A percentile compares a stretch with the other conserved stretches of the same genome.
These are phyloP conservation scores for Pelagomonas calceolata DNA, from an alignment of 108 stramenopile genomes.

Conservation along the genomic window DNA sequence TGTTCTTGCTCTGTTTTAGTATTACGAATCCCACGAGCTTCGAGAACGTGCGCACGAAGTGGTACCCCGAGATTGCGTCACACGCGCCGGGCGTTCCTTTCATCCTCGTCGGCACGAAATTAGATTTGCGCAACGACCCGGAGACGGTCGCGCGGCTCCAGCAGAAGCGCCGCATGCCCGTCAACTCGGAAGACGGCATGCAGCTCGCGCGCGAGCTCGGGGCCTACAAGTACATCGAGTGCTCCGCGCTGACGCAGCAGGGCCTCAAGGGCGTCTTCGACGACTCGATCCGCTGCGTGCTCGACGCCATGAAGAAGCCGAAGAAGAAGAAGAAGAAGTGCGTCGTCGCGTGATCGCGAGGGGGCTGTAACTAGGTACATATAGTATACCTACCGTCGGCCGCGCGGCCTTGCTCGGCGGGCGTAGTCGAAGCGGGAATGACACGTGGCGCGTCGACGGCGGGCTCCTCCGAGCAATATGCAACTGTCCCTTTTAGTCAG, in stretches of 20 bases:
- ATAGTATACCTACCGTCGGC: too few species aligned
- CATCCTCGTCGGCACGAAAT: conserved; percentile 52
- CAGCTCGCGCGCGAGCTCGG: conserved; percentile 35
- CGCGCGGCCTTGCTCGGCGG: too few species aligned
- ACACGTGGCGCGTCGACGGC: too few species aligned
- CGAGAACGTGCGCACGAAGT: conserved; percentile 48
- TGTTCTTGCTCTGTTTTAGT: conserved; percentile 52
- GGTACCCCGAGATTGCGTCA: conserved; percentile 40
- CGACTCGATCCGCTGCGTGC: conserved; percentile 27
- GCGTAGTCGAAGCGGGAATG: too few species aligned
- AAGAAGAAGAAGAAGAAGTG: conserved; percentile 11
- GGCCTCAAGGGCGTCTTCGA: conserved; percentile 52
- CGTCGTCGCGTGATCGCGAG: not conserved
- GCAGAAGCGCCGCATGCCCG: conserved; percentile 22
- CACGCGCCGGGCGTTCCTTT: conserved; percentile 50
- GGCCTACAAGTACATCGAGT: conserved; percentile 49
- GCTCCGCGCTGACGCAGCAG: conserved; percentile 47
- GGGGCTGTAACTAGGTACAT: too few species aligned
- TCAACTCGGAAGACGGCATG: conserved; percentile 35
- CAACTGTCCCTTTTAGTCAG: too few species aligned
- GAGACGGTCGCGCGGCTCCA: conserved; percentile 14
- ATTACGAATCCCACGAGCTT: conserved; percentile 35
- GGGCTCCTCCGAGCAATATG: too few species aligned
- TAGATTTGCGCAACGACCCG: conserved; percentile 38
- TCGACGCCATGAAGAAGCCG: conserved; percentile 11